Percentiles rank a stretch among this genome's conserved stretches.
Evolutionary conservation across 2,329 filamentous ascomycete genomes (phyloP).

Genomic region (Fusarium pininemorale): DNA sequence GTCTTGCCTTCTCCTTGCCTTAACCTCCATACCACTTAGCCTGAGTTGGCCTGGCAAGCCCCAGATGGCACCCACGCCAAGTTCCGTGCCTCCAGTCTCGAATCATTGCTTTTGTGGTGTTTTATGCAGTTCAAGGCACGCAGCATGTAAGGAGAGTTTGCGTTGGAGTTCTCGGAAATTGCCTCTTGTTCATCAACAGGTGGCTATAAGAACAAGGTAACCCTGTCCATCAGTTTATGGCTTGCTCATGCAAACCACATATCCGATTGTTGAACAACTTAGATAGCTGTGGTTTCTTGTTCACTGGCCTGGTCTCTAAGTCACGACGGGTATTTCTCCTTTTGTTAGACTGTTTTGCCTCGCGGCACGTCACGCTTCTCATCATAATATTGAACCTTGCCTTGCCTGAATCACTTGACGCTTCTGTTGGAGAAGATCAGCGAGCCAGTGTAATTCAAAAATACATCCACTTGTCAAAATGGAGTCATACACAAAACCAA

Average conservation of each 20-base stretch:
- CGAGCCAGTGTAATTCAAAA: not conserved
- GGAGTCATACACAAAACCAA: slow-evolving; percentile 25
- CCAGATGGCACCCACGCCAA: slow-evolving; percentile 23
- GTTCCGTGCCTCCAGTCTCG: slow-evolving; percentile 22
- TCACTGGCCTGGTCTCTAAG: slow-evolving; percentile 4
- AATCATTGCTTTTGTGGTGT: slow-evolving; percentile 29
- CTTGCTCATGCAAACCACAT: slow-evolving; percentile 18
- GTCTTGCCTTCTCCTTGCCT: slow-evolving; percentile 41
- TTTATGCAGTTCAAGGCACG: slow-evolving; percentile 22
- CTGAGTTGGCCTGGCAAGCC: slow-evolving; percentile 35
- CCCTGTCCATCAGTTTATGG: slow-evolving; percentile 16
- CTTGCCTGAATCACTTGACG: not conserved
- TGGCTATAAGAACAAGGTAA: slow-evolving; percentile 31
- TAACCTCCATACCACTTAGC: slow-evolving; percentile 36
- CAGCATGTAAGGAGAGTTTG: slow-evolving; percentile 30
- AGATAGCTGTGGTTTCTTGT: not conserved
- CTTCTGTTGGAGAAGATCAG: not conserved
- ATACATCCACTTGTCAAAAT: slow-evolving; percentile 3
- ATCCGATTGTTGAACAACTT: not conserved
- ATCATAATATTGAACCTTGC: not conserved
- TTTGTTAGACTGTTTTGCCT: slow-evolving; percentile 33
- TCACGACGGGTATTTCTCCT: not conserved
- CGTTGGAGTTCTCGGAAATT: slow-evolving; percentile 15
- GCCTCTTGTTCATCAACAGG: not conserved
- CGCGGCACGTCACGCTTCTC: slow-evolving; percentile 7